Evolutionary conservation across 1,139 yeast species (phyloP).

Genomic region (Diutina scorzettiae): DNA sequence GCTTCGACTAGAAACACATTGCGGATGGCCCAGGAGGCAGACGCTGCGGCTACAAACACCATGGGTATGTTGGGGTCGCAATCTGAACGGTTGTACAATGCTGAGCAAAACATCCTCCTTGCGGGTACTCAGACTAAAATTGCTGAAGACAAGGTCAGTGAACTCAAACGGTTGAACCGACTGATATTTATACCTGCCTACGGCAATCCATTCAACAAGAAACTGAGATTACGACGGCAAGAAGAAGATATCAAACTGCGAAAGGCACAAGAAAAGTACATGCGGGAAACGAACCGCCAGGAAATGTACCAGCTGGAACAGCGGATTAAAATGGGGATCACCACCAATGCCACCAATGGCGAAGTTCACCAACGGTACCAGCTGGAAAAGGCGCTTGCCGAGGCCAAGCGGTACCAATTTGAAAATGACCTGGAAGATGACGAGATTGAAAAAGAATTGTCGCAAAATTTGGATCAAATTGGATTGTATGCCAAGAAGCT

Average conservation of each 20-base stretch:
- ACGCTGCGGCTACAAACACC: constrained; percentile 80
- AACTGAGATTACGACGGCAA: constrained; percentile 60
- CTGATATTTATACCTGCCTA: constrained; percentile 76
- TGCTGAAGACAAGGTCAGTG: constrained; percentile 76
- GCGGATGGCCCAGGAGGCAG: constrained; percentile 85
- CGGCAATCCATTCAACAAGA: constrained; percentile 75
- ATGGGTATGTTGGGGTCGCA: constrained; percentile 89
- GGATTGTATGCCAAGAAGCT: constrained; percentile 32
- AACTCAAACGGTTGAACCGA: constrained; percentile 69
- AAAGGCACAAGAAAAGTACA: constrained; percentile 47
- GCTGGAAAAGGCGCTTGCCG: constrained; percentile 34
- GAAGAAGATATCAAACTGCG: constrained; percentile 63
- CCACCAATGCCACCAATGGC: constrained; percentile 21
- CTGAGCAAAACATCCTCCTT: constrained; percentile 65
- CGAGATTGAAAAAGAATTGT: constrained; percentile 56
- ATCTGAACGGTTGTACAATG: constrained; percentile 69
- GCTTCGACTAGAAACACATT: constrained; percentile 80
- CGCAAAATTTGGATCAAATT: constrained; percentile 51
- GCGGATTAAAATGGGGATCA: constrained; percentile 31
- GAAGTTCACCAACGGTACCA: constrained; percentile 19
- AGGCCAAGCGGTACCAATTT: constrained; percentile 42
- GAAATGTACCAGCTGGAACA: constrained; percentile 38
- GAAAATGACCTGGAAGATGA: constrained; percentile 71
- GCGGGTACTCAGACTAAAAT: constrained; percentile 75
- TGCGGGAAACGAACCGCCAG: constrained; percentile 29